Evolutionary conservation across 2,329 filamentous ascomycete species (phyloP).

Genomic region (Trichoderma hamatum): DNA sequence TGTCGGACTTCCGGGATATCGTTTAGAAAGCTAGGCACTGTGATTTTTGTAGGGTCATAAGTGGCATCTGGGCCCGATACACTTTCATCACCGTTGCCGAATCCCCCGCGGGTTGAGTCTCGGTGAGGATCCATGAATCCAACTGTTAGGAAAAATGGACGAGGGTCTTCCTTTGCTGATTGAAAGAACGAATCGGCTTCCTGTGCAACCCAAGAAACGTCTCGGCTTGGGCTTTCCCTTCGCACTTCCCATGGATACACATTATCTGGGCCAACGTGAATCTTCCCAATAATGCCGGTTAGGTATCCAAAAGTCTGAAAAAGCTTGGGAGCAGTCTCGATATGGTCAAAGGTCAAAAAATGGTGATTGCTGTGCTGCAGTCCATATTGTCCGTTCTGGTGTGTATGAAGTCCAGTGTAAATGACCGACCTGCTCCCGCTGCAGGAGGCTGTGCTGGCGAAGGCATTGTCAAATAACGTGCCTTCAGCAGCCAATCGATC

Average conservation of each 20-base stretch:
- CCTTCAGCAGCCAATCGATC: not conserved
- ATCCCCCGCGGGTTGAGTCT: conserved; percentile 12
- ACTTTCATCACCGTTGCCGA: conserved; percentile 11
- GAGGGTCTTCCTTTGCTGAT: not conserved
- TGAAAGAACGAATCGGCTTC: conserved; percentile 10
- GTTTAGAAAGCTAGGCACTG: conserved; percentile 1
- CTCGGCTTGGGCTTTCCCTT: conserved; percentile 13
- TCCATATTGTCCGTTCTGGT: conserved; percentile 18
- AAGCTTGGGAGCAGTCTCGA: conserved; percentile 15
- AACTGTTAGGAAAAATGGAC: conserved; percentile 11
- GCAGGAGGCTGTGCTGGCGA: conserved; percentile 17
- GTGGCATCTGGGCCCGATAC: not conserved
- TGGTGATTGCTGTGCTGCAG: conserved; percentile 15
- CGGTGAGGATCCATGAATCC: conserved; percentile 22
- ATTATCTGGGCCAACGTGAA: conserved; percentile 11
- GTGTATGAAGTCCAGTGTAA: conserved; percentile 13
- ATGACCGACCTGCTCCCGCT: conserved; percentile 13
- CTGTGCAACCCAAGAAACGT: conserved; percentile 9
- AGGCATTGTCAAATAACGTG: conserved; percentile 1
- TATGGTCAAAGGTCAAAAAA: conserved; percentile 16
- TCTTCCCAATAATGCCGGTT: conserved; percentile 13
- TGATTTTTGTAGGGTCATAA: conserved; percentile 7
- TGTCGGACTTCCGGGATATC: conserved; percentile 4
- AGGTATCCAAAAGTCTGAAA: not conserved
- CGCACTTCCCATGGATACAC: conserved; percentile 17